phyloP scores from a whole-genome alignment of 2,329 filamentous ascomycete genomes.

The Phialophora chinensis region DNA sequence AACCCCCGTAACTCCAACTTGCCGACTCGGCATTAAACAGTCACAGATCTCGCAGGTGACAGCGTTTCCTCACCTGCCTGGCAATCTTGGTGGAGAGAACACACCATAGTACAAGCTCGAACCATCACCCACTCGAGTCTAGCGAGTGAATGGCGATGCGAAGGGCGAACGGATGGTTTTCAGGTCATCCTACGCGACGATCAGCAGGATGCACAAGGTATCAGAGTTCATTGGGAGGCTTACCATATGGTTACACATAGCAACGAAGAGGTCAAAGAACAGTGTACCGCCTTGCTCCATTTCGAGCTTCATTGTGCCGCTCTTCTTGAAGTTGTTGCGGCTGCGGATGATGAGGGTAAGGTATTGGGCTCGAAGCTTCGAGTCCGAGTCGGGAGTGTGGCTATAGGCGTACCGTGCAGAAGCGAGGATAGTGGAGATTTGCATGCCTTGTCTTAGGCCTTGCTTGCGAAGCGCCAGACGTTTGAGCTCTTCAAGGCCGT shows the following conservation, averaged over 20 bases:
- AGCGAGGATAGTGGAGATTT: constrained; percentile 81
- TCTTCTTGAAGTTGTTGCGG: constrained; percentile 86
- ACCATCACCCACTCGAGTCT: constrained; percentile 12
- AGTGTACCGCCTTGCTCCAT: constrained; percentile 87
- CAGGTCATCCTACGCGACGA: constrained; percentile 40
- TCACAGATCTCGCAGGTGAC: constrained; percentile 5
- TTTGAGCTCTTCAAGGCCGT: constrained; percentile 83
- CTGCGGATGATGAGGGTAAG: constrained; percentile 90
- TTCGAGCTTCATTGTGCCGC: constrained; percentile 93
- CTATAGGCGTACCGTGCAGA: constrained; percentile 90
- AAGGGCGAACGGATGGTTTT: constrained; percentile 38
- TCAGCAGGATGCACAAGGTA: neutral
- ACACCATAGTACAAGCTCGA: constrained; percentile 10
- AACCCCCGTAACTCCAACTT: constrained; percentile 11
- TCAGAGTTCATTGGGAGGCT: constrained; percentile 44
- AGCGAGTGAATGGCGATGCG: constrained; percentile 37
- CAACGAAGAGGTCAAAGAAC: constrained; percentile 94
- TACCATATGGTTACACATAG: constrained; percentile 88
- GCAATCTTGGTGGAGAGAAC: constrained; percentile 26
- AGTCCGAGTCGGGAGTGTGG: constrained; percentile 87
- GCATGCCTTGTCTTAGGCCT: constrained; percentile 82
- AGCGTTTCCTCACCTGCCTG: constrained; percentile 11
- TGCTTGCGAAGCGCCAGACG: constrained; percentile 85
- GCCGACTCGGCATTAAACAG: constrained; percentile 4
- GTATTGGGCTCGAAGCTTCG: constrained; percentile 88